Evolutionary conservation across 768 basidiomycete genomes (phyloP), one percentile per base, ranked within the genome.

Genomic region (Roridomyces roridus): DNA sequence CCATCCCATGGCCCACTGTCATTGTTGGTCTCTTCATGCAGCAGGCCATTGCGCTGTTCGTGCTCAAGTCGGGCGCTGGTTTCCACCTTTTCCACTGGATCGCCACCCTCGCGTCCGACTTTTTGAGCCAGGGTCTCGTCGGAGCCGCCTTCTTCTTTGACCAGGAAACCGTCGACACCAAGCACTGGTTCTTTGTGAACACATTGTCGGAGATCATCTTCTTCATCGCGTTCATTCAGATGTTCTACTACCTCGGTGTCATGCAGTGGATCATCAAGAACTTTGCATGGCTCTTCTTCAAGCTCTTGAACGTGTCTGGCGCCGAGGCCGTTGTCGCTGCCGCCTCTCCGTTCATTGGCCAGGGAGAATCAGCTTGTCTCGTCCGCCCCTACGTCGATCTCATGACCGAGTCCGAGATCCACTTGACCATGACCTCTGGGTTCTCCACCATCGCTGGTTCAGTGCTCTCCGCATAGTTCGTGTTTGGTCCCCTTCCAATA

Each of bases 241-340:
- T 94, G 91, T 71, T 92, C 73, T 95, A 94, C 77, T 90, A 94
- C 59, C 71, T 92, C 50, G 91, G 94, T 46, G 89, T 92, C 28
- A 95, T 96, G 92, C 92, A 95, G 77, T 96, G 94, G 93, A 72
- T 96, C 65, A 85, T 96, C 72, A 84, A 83, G 65, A 79, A 92
- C 70, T 94, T 96, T 67, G 94, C 94, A 4, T 94, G 91, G 92
- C 83, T 96, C 76, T 96, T 96, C 82, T 94, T 92, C 78, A 94
- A 93, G 72, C 74, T 91, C 48, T 83, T 96, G 85, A 87, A 91
- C 60, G 84, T 96, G 29, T 95, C 94, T n/a, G 94, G 95, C 55
- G 94, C 93, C 4, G 94, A 96, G 69, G 94, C 94, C 31, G 89
- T 96, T 54, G 92, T 96, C 39, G 94, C 94, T 25, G 87, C 94